Evolutionary conservation across 371 early-diverging fungal genomes (phyloP), one percentile per base, ranked within the genome.

Genomic region (Apophysomyces sp.): DNA sequence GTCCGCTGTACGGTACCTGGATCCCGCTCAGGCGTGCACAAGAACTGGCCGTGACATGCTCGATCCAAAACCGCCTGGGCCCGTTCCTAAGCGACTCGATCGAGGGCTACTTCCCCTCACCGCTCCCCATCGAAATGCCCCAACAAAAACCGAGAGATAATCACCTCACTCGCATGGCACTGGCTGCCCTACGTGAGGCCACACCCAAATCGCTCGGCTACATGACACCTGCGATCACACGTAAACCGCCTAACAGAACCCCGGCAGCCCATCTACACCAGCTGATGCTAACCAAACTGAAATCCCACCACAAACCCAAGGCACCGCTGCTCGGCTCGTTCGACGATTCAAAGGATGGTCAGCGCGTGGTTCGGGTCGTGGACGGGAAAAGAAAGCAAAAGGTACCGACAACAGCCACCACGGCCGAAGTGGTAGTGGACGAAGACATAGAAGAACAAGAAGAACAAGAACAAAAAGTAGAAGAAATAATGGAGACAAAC

Each of bases 21-120:
- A 91, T 96, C 52, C 96, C 96, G 2, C 73, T 96, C 21, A 78
- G 86, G 0, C 88, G 96, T 12, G 96, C 94, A 0, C 88, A 92
- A 24, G 94, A 91, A 7, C 72, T 96, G 40, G 92, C 94, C 0
- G 85, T 90, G 1, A 94, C 92, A 0, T 91, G 92, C 61, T 91
- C 93, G 5, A 74, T 94, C 21, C 91, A 93, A 57, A 83, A 88
- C 65, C 85, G 87, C 30, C 69, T 94, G 8, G 89, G 88, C 0
- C 87, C 87, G 11, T 94, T 95, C 64, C 71, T 95, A 51, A 83
- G 88, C 58, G 92, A 93, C 37, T 81, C 85, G 11, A 82, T 92
- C 6, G 87, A 89, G 54, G 69, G 76, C 0, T 88, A 86, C 53
- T 92, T 91, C 66, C 90, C 91, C 3, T 84, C 85, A 6, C 91